Evolutionary conservation across 345 rosid genomes (phyloP), one percentile per base, ranked within the genome.

Genomic region (Citrus sp.): DNA sequence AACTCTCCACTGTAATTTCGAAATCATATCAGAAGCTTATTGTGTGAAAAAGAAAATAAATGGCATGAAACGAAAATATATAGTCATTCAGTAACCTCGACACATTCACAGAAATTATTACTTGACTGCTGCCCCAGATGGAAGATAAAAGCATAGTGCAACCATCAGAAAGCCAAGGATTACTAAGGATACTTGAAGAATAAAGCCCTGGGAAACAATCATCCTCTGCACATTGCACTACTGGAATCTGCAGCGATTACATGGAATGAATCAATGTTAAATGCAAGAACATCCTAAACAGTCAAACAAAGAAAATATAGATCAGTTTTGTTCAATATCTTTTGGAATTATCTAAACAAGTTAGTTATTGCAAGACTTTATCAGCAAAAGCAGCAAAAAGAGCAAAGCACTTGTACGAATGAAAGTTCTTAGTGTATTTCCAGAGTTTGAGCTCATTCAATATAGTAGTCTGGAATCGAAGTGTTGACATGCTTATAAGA

Each of bases 151-250:
- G 81, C 87, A 96, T 80, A 40, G 90, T 92, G 81, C 86, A 79
- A 80, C 97, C 93, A 89, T 96, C 97, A 77, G 98, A 91, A 78
- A 96, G 94, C 98, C 99, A 96, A 3, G 97, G 94, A 72, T 88
- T 86, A 58, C 72, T 72, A 63, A 87, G 93, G 69, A 91, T 72
- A 73, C 78, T 42, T 2, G 87, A 84, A 72, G 49, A 76, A 83
- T 94, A 96, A 66, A 96, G 95, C 79, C 99, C 99, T 5, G 98
- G 97, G 82, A 96, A 96, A 72, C 90, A 85, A 71, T 90, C 93
- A 24, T 89, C 92, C 18, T 89, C 93, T 37, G 98, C 84, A 77
- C 87, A 86, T 76, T 81, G 87, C 82, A 96, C 91, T 58, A 88
- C 79, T 69, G 91, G 91, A 87, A 94, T 72, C 99, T 96, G 86